phyloP scores from a whole-genome alignment of 1,284 basidiomycete species.

The Ceratobasidium sp. region DNA sequence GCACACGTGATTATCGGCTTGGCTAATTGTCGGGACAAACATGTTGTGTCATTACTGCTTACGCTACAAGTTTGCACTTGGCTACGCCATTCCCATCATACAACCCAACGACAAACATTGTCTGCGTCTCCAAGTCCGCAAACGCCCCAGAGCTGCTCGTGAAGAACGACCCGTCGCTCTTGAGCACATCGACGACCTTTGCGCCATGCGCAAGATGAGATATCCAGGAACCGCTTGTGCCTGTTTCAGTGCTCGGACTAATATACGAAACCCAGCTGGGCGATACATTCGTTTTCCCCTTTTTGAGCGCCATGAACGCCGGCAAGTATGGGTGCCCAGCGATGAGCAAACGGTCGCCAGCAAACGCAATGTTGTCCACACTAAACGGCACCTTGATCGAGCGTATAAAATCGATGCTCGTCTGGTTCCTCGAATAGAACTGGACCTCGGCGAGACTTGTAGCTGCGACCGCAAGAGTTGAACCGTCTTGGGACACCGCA shows the following conservation, averaged over 20 bases:
- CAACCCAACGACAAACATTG: constrained; percentile 36
- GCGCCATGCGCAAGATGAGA: constrained; percentile 49
- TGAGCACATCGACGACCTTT: constrained; percentile 14
- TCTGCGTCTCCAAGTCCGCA: constrained; percentile 27
- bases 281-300: constrained; percentile 54
- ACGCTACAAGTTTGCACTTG: constrained; percentile 26
- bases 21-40: not conserved
- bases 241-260: constrained; percentile 44
- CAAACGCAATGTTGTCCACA: constrained; percentile 66
- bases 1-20: constrained; percentile 1
- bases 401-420: constrained; percentile 53
- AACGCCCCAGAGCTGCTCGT: constrained; percentile 32
- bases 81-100: constrained; percentile 28
- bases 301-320: constrained; percentile 57
- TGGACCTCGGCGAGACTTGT: constrained; percentile 58
- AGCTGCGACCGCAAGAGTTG: constrained; percentile 63
- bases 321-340: constrained; percentile 71
- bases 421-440: constrained; percentile 59
- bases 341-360: constrained; percentile 58
- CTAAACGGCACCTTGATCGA: constrained; percentile 63
- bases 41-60: not conserved
- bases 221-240: constrained; percentile 50
- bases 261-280: constrained; percentile 66
- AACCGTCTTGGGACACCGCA: constrained; percentile 60
- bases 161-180: constrained; percentile 38